Base-by-base conservation (phyloP, 768 basidiomycete genomes). In the Leucocoprinus birnbaumii region DNA sequence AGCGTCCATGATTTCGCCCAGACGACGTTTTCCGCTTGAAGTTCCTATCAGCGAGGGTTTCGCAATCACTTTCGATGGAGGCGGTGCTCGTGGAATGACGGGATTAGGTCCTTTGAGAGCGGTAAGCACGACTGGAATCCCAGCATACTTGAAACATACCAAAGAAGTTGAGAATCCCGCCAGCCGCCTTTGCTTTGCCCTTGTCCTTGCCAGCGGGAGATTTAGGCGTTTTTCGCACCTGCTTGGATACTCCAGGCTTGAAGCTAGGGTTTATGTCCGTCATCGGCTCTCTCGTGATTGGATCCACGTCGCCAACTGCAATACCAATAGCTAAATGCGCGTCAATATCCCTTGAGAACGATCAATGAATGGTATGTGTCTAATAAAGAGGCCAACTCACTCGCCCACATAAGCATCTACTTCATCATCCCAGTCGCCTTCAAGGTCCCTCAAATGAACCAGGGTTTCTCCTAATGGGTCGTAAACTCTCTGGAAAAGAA, bases 401-500 rank as follows among this genome's bases (percentile, higher is more conserved):
- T 72, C 68, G 59, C 89, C 87, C 53, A 94, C 84, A 68, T 87
- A 89, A 53, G 79, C 79, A 53, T 92, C 86, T n/a, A 75, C 73
- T 55, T 79, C 80, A 14, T 77, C 74, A 60, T 80, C 79, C 79
- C 82, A 86, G 5, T 70, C 75, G n/a, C 64, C 78, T 27, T 72
- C 77, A 0, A 89, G 76, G 1, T 84, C 81, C 22, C 79, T 84
- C 56, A 98, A 68, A 65, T 89, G 81, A 1, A 92, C 87, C 13
- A 98, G 72, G 53, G 68, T 74, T 67, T 85, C 75, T 31, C 72
- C 59, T 19, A 72, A 58, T 0, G 96, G 94, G 69, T 91, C 87
- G 68, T 89, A 99, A 38, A 98, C 94, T 53, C 94, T 78, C 64
- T 98, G 97, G 68, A 98, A 87, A 49, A 91, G 73, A 65, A 98